Evolutionary conservation across 371 early-diverging fungal species (phyloP), one percentile per base, ranked within the genome.

Genomic region (Mucor lusitanicus): DNA sequence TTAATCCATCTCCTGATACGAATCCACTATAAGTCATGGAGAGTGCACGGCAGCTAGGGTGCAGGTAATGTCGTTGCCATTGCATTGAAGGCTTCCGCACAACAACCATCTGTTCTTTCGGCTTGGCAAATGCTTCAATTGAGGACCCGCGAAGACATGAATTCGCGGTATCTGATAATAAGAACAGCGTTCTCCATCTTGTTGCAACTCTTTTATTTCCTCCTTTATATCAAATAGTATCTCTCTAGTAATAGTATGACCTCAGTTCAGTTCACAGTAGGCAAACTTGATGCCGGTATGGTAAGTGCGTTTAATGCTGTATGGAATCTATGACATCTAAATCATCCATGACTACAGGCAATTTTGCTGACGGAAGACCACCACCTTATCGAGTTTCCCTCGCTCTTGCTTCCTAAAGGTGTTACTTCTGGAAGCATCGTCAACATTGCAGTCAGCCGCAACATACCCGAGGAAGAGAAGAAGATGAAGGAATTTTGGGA

Each of bases 321-420:
- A 2, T 50, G 46, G 9, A 50, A 12, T 50, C 23, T 12, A 6
- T 23, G 50, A 25, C 50, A 19, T 25, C 25, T 50, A 9, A 37
- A 37, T 37, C 37, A 37, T 13, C 23, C 23, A 50, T 39, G 37
- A 39, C 1, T 17, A 21, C 75, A 93, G 91, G 97, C 96, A 55
- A 92, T 96, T 72, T 87, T 98, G 48, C 80, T 98, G 56, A 94
- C 95, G 28, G 91, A 90, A 70, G 96, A 97, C 77, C 95, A 98
- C 86, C 99, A 98, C 82, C 88, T 97, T 28, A 95, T 98, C 68
- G 99, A 98, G 75, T 97, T 98, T 71, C 99, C 99, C 3, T 93
- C 97, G 1, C 85, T 96, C 15, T 89, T 98, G n/a, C 85, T 98
- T 48, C 99, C 99, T 17, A 91, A 90, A 64, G 96, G 95, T 37